These are phyloP conservation scores for Nicotiana tomentosiformis DNA, from an alignment of 257 asterid genomes.

Conservation along the genomic window DNA sequence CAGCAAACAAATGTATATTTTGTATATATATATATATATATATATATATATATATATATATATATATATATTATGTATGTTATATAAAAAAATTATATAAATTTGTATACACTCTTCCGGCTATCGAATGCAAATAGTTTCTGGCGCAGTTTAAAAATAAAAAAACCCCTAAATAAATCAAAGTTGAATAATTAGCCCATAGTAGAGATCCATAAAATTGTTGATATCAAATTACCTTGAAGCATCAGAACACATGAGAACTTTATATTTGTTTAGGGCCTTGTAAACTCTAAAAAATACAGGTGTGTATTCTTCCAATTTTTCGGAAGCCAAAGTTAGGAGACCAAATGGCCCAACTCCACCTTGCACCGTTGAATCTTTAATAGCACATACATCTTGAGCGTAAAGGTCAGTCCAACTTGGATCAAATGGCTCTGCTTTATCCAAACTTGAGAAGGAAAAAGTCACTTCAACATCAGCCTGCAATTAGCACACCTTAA, in stretches of 20 bases:
- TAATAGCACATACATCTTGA: conserved; percentile 33
- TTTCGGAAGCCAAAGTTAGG: conserved; percentile 34
- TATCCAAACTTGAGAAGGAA: conserved; percentile 33
- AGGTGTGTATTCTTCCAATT: conserved; percentile 36
- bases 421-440: conserved; percentile 34
- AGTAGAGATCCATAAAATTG: not conserved
- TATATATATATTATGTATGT: too few species aligned
- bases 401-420: conserved; percentile 29
- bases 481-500: conserved; percentile 8
- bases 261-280: conserved; percentile 6
- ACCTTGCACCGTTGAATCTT: conserved; percentile 32
- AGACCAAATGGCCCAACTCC: conserved; percentile 54
- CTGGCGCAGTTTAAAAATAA: too few species aligned
- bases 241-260: conserved; percentile 40
- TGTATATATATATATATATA: too few species aligned
- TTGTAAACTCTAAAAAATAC: conserved; percentile 36
- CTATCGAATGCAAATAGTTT: too few species aligned
- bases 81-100: too few species aligned
- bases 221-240: conserved; percentile 4
- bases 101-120: too few species aligned
- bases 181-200: not conserved
- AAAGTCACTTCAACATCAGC: conserved; percentile 45
- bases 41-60: too few species aligned
- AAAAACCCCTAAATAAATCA: not conserved
- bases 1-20: too few species aligned